Base-by-base conservation (phyloP, 2,329 filamentous ascomycete genomes). In the Paraphoma chrysanthemicola region DNA sequence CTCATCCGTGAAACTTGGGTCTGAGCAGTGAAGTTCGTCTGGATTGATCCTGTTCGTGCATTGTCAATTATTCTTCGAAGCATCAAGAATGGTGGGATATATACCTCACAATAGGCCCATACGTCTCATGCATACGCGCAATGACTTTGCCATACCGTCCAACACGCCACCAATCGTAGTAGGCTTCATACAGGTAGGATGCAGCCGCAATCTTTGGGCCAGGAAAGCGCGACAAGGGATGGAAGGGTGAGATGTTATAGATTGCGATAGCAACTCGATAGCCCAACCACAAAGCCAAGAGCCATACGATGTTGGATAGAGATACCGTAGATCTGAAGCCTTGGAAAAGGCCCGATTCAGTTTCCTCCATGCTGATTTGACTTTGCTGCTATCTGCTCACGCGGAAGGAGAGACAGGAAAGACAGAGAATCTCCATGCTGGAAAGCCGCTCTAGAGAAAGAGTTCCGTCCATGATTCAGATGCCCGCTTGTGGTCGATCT, bases 141-240 rank as follows among this genome's bases (percentile, higher is more conserved):
- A 77, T 72, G 44, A 70, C 62, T 50, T 64, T 74, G n/a, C 72
- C 63, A 59, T 76, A 78, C 16, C 66, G 67, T 28, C 74, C 73
- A 6, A 64, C 44, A 2, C 64, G 55, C 59, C 61, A 62, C 60
- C 64, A 68, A 38, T 72, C 70, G 42, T 70, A 67, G 57, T 71
- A 72, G 7, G 67, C 66, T 51, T 72, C 70, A 47, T 72, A 72
- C 12, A 64, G 59, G 41, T 66, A 69, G 6, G 65, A 66, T 18
- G 56, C 60, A 28, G 70, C 69, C 2, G 70, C 70, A n/a, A 72
- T 60, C 49, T 71, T 71, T 5, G 70, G 69, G 3, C 70, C 70
- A 41, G 70, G 70, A 41, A 72, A 71, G 3, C 49, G 57, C 14
- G 69, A 52, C 9, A 72, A 56, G 10, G 66, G 65, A 31, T 69